A percentile compares a stretch with the other conserved stretches of the same genome.
These are phyloP conservation scores for Fusarium heterosporum DNA, from an alignment of 2,329 filamentous ascomycete genomes.

Conservation along the genomic window DNA sequence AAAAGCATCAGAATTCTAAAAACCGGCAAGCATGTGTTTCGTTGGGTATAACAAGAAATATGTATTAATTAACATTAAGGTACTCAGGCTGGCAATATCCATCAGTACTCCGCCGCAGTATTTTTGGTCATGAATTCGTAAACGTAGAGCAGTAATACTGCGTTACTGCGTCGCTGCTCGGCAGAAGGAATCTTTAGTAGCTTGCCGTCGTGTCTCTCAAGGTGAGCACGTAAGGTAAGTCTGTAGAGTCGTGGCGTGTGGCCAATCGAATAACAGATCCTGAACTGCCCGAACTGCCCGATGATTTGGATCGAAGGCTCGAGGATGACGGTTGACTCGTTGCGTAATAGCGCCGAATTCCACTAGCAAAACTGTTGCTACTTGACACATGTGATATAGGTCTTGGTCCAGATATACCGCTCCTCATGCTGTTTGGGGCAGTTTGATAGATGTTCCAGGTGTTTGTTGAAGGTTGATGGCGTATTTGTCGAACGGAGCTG, in stretches of 20 bases:
- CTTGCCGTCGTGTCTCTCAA: constrained; percentile 50
- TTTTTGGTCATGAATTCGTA: constrained; percentile 44
- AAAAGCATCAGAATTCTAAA: background rate
- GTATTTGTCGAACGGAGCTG: constrained; percentile 48
- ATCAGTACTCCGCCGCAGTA: constrained; percentile 12
- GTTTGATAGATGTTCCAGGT: constrained; percentile 62
- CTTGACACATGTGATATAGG: constrained; percentile 54
- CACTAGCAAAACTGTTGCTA: constrained; percentile 55
- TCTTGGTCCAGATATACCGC: constrained; percentile 51
- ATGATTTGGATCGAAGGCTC: constrained; percentile 55
- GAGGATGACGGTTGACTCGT: constrained; percentile 54
- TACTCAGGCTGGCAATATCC: constrained; percentile 29
- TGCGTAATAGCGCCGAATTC: constrained; percentile 56
- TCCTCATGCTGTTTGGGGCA: constrained; percentile 65
- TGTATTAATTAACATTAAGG: constrained; percentile 41
- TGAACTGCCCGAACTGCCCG: constrained; percentile 52
- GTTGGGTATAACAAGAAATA: background rate
- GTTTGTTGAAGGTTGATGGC: constrained; percentile 57
- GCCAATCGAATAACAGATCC: constrained; percentile 64
- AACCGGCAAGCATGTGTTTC: no score
- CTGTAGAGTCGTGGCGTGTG: constrained; percentile 50
- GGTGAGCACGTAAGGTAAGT: constrained; percentile 55
- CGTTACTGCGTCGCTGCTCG: constrained; percentile 10
- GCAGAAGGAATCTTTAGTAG: constrained; percentile 25
- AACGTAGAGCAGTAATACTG: constrained; percentile 26